Conservation (phyloP, 768 basidiomycete genomes). For the Chalciporus pseudorubinellus region DNA sequence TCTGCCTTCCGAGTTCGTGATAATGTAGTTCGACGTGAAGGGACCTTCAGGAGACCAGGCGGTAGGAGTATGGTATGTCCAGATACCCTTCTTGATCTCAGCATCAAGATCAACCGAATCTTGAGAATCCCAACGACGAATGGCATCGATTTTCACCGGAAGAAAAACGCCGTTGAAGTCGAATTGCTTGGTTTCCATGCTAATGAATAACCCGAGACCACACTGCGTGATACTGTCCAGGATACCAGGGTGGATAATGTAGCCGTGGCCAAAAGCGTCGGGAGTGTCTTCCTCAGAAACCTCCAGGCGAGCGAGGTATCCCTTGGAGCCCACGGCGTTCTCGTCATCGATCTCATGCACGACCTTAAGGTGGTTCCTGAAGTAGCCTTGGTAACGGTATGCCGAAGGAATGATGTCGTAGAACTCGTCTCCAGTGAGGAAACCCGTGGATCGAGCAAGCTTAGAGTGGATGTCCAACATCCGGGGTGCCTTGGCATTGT, state of each 20-base stretch:
- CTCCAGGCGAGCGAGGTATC: conserved; percentile 26
- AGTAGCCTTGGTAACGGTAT: conserved; percentile 23
- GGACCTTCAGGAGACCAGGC: conserved; percentile 25
- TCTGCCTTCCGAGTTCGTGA: conserved; percentile 28
- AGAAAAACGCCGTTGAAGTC: conserved; percentile 33
- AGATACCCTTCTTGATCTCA: conserved; percentile 29
- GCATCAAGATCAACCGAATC: conserved; percentile 24
- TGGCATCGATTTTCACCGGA: conserved; percentile 30
- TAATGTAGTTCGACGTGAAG: conserved; percentile 27
- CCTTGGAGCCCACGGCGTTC: conserved; percentile 26
- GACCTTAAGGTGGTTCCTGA: conserved; percentile 27
- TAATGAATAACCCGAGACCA: conserved; percentile 31
- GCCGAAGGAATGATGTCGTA: conserved; percentile 18
- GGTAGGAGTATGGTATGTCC: conserved; percentile 27
- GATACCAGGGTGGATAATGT: conserved; percentile 33
- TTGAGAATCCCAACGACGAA: conserved; percentile 30
- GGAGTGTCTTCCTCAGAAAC: conserved; percentile 18
- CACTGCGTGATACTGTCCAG: conserved; percentile 34
- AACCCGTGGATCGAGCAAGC: conserved; percentile 20
- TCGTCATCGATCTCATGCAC: conserved; percentile 30
- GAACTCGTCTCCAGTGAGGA: conserved; percentile 18
- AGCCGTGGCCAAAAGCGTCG: conserved; percentile 30
- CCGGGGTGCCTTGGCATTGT: conserved; percentile 20
- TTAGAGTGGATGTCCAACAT: conserved; percentile 23
- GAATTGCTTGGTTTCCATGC: conserved; percentile 29